Evolutionary conservation across 345 rosid genomes (phyloP).

Genomic region (Camelina hispida): DNA sequence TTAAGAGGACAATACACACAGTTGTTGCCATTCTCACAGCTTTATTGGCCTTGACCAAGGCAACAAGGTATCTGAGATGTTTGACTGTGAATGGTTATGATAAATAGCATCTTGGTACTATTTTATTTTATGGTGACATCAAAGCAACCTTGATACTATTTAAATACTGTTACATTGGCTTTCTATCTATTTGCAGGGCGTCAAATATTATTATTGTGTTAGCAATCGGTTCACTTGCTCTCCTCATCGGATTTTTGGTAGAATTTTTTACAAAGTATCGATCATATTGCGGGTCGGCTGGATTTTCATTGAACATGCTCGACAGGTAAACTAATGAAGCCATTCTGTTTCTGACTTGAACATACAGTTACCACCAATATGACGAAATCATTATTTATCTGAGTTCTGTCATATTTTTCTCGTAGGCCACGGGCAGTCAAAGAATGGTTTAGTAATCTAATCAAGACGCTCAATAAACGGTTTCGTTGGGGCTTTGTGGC

Average conservation of each 20-base stretch:
- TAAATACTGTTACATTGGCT: slow-evolving; percentile 1
- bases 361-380: background rate
- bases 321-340: slow-evolving; percentile 54
- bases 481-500: slow-evolving; percentile 75
- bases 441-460: slow-evolving; percentile 56
- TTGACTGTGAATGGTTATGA: slow-evolving; percentile 16
- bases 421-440: slow-evolving; percentile 57
- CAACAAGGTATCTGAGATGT: slow-evolving; percentile 70
- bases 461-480: slow-evolving; percentile 62
- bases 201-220: slow-evolving; percentile 80
- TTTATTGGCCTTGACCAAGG: slow-evolving; percentile 86
- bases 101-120: slow-evolving; percentile 22
- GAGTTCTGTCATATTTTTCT: slow-evolving; percentile 22
- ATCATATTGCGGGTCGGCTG: slow-evolving; percentile 56
- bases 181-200: slow-evolving; percentile 57
- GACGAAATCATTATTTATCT: background rate
- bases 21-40: slow-evolving; percentile 90
- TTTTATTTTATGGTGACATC: background rate
- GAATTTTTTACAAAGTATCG: slow-evolving; percentile 70
- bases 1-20: slow-evolving; percentile 80
- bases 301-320: slow-evolving; percentile 52
- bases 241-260: slow-evolving; percentile 74
- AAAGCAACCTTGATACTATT: slow-evolving; percentile 14
- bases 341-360: slow-evolving; percentile 22
- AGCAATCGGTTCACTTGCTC: slow-evolving; percentile 79